Base-by-base conservation (phyloP, 352 stramenopile species). In the Pythium coloratum region DNA sequence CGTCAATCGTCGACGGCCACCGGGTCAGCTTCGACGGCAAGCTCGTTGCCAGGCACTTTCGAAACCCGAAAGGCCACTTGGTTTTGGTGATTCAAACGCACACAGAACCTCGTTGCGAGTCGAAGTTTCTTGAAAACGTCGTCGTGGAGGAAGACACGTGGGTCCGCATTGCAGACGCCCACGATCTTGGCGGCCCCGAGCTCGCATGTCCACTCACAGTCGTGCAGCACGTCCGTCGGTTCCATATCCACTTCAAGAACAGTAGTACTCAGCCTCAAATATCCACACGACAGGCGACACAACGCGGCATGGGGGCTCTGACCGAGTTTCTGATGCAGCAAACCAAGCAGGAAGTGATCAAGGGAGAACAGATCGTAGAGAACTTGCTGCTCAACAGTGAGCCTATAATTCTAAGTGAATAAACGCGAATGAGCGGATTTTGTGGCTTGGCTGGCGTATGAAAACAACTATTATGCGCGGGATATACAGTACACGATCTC, bases 91-190 rank as follows among this genome's bases (percentile, higher is more conserved):
- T 42, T 9, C 57, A 66, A 9, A 57, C 44, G 58, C 62, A 63
- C 58, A 55, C 28, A 9, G 65, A 70, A 6, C 64, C 64, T 5
- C 28, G 10, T 1, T 60, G 56, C 40, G 34, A 28, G 18, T 58
- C 47, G 10, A 70, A 60, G 6, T 6, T 38, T 0, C 57, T 71
- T 2, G 58, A 63, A 18, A 26, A 58, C 30, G 32, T 59, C 2
- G 18, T 13, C 3, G 5, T 71, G 0, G 50, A 71, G n/a, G 65
- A 71, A 49, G 65, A 66, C 32, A 53, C 55, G 32, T 71, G 57
- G 65, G 13, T 59, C 0, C 57, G 65, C 1, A 14, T 71, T 0
- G 64, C 55, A 0, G 57, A 55, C 13, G 36, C 64, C 3, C 32
- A 59, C 2, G 32, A 20, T 13, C 7, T 70, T 1, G 64, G 64